Evolutionary conservation across 331 rosid genomes (phyloP), one percentile per base, ranked within the genome.

Genomic region (Malus hybrid): DNA sequence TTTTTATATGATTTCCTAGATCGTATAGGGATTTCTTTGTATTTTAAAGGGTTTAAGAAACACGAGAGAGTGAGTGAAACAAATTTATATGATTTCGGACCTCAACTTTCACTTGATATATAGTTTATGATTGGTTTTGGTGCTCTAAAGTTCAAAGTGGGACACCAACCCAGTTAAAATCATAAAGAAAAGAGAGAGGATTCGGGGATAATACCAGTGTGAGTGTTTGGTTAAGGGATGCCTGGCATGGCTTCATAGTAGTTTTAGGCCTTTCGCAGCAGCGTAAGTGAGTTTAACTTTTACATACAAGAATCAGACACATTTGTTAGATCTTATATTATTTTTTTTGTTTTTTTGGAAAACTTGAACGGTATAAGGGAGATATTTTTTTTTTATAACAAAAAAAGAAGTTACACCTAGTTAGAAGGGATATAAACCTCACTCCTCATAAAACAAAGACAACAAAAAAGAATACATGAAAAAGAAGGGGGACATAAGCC

Each of bases 101-200:
- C 66, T 71, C 42, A 10, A 33, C 46, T 74, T 65, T 60, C 59
- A 32, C 10, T 65, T 62, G 33, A 76, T 11, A 44, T 11, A 3
- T 67, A 66, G 63, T 69, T 76, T 69, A 27, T 74, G 61, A 76
- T 69, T 4, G 61, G 70, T 63, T 85, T 86, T 77, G 92, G 80
- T 82, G 56, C 77, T 85, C 78, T 69, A 81, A 88, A 82, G 8
- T 73, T 81, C 75, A 71, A 78, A 63, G 89, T 85, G 86, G 89
- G 87, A 75, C 81, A 84, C 85, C 97, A 77, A 86, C 90, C 67
- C 27, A 74, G 34, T 3, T 66, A 28, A 36, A 66, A 69, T 36
- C 32, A 76, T 3, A 27, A 18, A 11, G 57, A 32, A 54, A 60
- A 66, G 52, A 22, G 44, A 66, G n/a, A 62, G n/a, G 11, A 20